phyloP scores from a whole-genome alignment of 2,329 filamentous ascomycete species.

The Cryphonectria radicalis region DNA sequence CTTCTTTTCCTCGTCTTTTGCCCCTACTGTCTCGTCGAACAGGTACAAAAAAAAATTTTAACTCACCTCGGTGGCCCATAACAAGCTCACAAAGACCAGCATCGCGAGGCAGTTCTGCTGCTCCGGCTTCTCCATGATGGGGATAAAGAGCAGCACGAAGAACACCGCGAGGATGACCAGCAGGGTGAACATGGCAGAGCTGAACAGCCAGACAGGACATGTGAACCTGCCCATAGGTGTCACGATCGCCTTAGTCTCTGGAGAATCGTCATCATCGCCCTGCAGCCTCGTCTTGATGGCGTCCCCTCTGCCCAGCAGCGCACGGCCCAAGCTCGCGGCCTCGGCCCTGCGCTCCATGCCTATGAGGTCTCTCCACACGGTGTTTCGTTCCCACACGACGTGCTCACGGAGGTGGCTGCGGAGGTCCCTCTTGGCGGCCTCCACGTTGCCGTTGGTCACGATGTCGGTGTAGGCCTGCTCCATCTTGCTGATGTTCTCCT shows the following conservation, averaged over 20 bases:
- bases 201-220: slow-evolving; percentile 82
- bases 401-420: slow-evolving; percentile 92
- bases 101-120: slow-evolving; percentile 96
- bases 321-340: slow-evolving; percentile 87
- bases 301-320: slow-evolving; percentile 76
- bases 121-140: slow-evolving; percentile 83
- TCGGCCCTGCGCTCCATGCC: slow-evolving; percentile 95
- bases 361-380: slow-evolving; percentile 98
- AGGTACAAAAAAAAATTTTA: background rate
- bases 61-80: slow-evolving; percentile 92
- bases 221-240: slow-evolving; percentile 81
- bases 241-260: slow-evolving; percentile 67
- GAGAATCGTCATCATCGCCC: slow-evolving; percentile 75
- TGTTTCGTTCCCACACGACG: slow-evolving; percentile 98
- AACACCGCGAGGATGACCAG: slow-evolving; percentile 75
- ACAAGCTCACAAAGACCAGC: slow-evolving; percentile 87
- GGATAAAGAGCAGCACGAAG: slow-evolving; percentile 71
- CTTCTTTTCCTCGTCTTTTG: no score
- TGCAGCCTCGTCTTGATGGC: slow-evolving; percentile 73
- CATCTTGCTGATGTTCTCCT: slow-evolving; percentile 73
- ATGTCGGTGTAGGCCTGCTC: slow-evolving; percentile 81
- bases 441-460: slow-evolving; percentile 79
- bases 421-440: slow-evolving; percentile 80
- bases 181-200: slow-evolving; percentile 78
- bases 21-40: background rate